Base-by-base conservation (phyloP, 2,329 filamentous ascomycete species). In the Mycosphaerella sp. region DNA sequence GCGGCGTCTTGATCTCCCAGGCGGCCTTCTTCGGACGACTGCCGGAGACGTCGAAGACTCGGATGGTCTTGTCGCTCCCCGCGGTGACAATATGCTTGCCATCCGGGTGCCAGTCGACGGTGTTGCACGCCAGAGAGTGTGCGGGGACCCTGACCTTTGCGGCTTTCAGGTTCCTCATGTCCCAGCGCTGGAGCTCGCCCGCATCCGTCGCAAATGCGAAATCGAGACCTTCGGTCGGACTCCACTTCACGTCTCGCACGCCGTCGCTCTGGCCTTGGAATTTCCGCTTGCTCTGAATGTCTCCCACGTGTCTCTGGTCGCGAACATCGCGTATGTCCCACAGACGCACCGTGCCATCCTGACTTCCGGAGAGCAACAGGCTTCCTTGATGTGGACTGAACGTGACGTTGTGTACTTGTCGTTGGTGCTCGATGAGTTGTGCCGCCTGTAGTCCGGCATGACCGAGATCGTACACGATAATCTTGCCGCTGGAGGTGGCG, bases 71-170 rank as follows among this genome's bases (percentile, higher is more conserved):
- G 64, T 85, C 81, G 17, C 76, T 73, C 46, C 81, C 75, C n/a
- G 79, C 80, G 58, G 79, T 84, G 48, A 80, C 74, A 8, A 85
- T 69, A 63, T 84, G 79, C 61, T 78, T 82, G 6, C 81, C 81
- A 59, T 84, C 80, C 1, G 81, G 81, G 62, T 85, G 81, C 80
- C 81, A 85, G 63, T 85, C 81, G 32, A 85, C 75, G 5, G 79
- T 74, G 54, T 77, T 81, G 68, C 81, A 84, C 4, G 66, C 51
- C 10, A 59, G 53, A 57, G 80, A 76, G 62, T 85, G 81, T 39
- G 80, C 81, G 30, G 78, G 76, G 50, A 84, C 79, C 57, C 78
- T 79, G 59, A 84, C 69, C 60, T 80, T 73, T 6, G 81, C 76
- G 21, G 74, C 73, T 58, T 74, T 78, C 46, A 74, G 69, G 56